Conservation (phyloP, 306 rosid species). For the Betula pendula region DNA sequence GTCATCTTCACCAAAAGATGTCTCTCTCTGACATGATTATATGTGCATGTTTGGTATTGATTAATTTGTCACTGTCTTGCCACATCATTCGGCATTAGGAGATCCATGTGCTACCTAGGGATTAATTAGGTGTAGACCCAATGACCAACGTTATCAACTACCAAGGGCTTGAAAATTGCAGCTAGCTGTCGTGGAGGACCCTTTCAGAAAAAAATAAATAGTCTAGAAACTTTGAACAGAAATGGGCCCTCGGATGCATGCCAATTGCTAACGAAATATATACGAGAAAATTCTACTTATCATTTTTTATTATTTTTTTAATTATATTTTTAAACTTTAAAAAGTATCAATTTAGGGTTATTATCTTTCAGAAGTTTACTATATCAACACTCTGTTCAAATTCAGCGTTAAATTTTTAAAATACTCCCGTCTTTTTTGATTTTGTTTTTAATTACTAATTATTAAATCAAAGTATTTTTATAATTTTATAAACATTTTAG, state of each 20-base stretch:
- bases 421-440: no score
- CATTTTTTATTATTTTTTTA: no score
- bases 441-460: no score
- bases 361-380: no score
- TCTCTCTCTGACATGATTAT: neutral
- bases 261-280: neutral
- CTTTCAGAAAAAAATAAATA: neutral
- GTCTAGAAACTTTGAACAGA: neutral
- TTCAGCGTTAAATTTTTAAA: no score
- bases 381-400: no score
- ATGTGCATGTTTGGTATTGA: neutral
- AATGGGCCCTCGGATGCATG: neutral
- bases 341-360: no score
- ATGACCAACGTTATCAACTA: neutral
- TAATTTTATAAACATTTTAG: no score
- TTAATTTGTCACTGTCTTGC: slow-evolving; percentile 1
- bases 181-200: neutral
- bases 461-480: no score
- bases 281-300: no score
- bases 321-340: no score
- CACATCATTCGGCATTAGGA: slow-evolving; percentile 2
- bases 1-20: neutral
- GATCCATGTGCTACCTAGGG: slow-evolving; percentile 4
- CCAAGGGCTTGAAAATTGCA: neutral
- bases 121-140: neutral